A percentile compares a stretch with the other conserved stretches of the same genome.
phyloP scores from a whole-genome alignment of 2,329 filamentous ascomycete species.

The Sporothrix brasiliensis region DNA sequence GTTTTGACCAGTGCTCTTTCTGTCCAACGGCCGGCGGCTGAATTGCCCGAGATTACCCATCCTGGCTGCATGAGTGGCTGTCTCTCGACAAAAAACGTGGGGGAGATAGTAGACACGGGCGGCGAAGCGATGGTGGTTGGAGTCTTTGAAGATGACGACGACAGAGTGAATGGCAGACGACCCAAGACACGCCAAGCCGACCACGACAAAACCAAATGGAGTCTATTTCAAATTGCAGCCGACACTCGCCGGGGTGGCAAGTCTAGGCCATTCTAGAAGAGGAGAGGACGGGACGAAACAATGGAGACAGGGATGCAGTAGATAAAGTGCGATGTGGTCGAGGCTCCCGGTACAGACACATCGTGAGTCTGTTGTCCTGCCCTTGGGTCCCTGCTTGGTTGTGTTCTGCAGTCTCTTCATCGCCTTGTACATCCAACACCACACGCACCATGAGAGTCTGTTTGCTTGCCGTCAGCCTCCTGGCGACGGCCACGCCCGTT shows the following conservation, averaged over 20 bases:
- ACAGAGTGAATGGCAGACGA: not conserved
- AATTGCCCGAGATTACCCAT: slow-evolving; percentile 24
- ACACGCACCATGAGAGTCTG: not conserved
- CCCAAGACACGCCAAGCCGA: not conserved
- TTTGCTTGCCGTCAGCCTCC: not conserved
- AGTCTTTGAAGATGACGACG: not conserved
- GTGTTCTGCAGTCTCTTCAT: not conserved
- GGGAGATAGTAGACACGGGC: not conserved
- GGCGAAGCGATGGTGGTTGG: too few relatives aligned
- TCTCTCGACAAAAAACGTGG: not conserved
- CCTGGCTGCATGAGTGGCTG: not conserved
- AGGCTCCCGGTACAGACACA: too few relatives aligned
- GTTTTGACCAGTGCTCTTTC: not conserved
- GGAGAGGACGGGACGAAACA: not conserved
- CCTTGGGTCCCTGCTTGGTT: too few relatives aligned
- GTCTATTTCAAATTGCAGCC: slow-evolving; percentile 4
- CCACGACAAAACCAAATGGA: too few relatives aligned
- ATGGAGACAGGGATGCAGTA: not conserved
- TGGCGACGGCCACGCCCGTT: not conserved
- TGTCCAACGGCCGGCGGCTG: slow-evolving; percentile 14
- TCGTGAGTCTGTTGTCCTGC: not conserved
- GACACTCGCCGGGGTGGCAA: not conserved
- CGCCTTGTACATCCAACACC: not conserved
- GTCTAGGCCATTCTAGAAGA: not conserved
- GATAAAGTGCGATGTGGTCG: not conserved